Conservation (phyloP, 768 basidiomycete species). For the Royoungia palumana region DNA sequence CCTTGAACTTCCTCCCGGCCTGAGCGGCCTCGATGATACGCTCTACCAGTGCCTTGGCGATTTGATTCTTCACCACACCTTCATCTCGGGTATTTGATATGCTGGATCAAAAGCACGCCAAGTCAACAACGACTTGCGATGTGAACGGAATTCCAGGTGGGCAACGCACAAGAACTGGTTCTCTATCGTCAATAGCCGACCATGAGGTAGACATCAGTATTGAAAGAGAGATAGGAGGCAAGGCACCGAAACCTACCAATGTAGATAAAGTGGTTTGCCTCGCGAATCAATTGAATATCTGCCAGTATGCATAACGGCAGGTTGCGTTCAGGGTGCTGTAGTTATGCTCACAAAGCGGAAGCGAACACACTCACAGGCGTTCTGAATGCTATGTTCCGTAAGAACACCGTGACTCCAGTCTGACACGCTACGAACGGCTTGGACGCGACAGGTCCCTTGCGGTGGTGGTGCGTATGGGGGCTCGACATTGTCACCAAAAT, state of each 20-base stretch:
- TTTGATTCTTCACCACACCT: constrained; percentile 73
- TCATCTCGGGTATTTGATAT: constrained; percentile 69
- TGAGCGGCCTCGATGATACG: constrained; percentile 80
- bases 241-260: constrained; percentile 63
- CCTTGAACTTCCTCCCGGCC: constrained; percentile 75
- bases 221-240: neutral
- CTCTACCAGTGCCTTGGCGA: constrained; percentile 79
- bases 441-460: constrained; percentile 61
- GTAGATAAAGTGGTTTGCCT: constrained; percentile 87
- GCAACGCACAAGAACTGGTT: constrained; percentile 83
- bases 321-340: neutral
- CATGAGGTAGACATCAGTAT: constrained; percentile 13
- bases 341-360: neutral
- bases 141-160: neutral
- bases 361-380: constrained; percentile 65
- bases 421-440: constrained; percentile 79
- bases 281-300: constrained; percentile 79
- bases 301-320: neutral
- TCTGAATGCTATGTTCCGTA: constrained; percentile 88
- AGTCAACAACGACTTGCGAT: constrained; percentile 1
- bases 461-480: constrained; percentile 40
- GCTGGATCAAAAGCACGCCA: constrained; percentile 36
- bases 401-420: constrained; percentile 96
- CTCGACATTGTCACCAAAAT: constrained; percentile 38
- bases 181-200: constrained; percentile 36